These are phyloP conservation scores for Mycena amicta DNA, from an alignment of 768 basidiomycete species.

Conservation along the genomic window DNA sequence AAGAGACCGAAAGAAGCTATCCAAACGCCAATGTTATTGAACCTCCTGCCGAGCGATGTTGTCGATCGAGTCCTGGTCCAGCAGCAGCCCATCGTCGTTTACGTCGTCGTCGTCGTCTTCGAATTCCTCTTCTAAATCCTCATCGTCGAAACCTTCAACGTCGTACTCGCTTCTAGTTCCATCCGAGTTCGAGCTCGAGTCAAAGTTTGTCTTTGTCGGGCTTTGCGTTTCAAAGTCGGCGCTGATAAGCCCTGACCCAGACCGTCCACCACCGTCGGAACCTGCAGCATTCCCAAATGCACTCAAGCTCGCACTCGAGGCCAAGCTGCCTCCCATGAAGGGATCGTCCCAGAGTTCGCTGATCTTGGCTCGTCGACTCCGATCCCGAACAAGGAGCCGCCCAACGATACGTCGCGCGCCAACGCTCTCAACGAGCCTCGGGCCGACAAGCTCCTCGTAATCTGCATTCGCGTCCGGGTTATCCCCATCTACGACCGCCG, in stretches of 20 bases:
- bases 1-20: constrained; percentile 9
- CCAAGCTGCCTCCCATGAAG: constrained; percentile 43
- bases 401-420: constrained; percentile 60
- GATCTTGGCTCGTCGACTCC: constrained; percentile 61
- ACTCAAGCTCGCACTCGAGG: constrained; percentile 21
- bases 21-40: constrained; percentile 10
- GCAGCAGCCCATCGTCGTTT: constrained; percentile 22
- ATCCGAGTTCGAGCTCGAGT: constrained; percentile 11
- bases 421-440: constrained; percentile 38
- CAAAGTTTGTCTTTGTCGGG: constrained; percentile 2
- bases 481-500: constrained; percentile 7
- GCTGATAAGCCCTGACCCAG: constrained; percentile 6
- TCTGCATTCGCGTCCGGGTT: constrained; percentile 10
- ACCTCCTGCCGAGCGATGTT: constrained; percentile 24
- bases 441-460: constrained; percentile 39
- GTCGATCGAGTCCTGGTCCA: constrained; percentile 24
- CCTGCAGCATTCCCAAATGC: constrained; percentile 7
- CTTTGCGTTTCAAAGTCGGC: constrained; percentile 17
- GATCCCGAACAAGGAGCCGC: constrained; percentile 69
- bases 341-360: constrained; percentile 63
- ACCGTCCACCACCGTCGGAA: background rate
- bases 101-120: constrained; percentile 22
- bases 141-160: constrained; percentile 19
- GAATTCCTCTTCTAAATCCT: constrained; percentile 19
- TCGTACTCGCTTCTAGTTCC: constrained; percentile 2